Evolutionary conservation across 768 basidiomycete genomes (phyloP).

Genomic region (Auricularia cornea): DNA sequence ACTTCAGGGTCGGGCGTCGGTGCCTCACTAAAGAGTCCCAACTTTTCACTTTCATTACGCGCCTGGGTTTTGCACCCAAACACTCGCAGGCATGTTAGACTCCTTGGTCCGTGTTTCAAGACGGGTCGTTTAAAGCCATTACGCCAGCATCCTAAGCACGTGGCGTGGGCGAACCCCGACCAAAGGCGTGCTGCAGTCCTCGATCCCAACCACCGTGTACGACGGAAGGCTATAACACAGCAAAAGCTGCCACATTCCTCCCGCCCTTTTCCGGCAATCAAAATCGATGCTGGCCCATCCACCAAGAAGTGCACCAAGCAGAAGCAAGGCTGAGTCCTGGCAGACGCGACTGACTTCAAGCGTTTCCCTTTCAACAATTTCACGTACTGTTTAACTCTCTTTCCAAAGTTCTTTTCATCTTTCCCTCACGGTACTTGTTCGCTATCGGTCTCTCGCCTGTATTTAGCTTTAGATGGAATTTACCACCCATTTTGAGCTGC

Average conservation of each 20-base stretch:
- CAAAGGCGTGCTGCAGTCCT: conserved; percentile 54
- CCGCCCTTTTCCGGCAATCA: conserved; percentile 46
- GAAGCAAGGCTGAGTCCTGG: too few relatives aligned
- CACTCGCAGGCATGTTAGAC: conserved; percentile 78
- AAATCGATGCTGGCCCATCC: too few relatives aligned
- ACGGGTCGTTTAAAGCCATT: conserved; percentile 75
- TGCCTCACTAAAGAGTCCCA: conserved; percentile 58
- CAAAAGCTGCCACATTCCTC: conserved; percentile 54
- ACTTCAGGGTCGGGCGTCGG: conserved; percentile 67
- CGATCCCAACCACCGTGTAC: conserved; percentile 50
- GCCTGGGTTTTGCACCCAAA: conserved; percentile 63
- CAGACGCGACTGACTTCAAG: too few relatives aligned
- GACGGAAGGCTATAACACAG: conserved; percentile 57
- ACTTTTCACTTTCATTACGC: conserved; percentile 68
- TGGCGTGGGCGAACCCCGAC: conserved; percentile 44
- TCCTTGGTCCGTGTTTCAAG: conserved; percentile 84
- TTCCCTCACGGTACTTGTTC: too few relatives aligned
- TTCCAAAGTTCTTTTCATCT: too few relatives aligned
- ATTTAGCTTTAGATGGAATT: too few relatives aligned
- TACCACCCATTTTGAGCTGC: too few relatives aligned
- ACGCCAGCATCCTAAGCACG: conserved; percentile 68
- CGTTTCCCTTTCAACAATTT: too few relatives aligned
- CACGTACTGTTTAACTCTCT: too few relatives aligned
- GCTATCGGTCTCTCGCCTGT: too few relatives aligned
- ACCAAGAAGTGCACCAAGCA: too few relatives aligned